phyloP scores from a whole-genome alignment of 345 rosid genomes.

The Raphanus sativus region DNA sequence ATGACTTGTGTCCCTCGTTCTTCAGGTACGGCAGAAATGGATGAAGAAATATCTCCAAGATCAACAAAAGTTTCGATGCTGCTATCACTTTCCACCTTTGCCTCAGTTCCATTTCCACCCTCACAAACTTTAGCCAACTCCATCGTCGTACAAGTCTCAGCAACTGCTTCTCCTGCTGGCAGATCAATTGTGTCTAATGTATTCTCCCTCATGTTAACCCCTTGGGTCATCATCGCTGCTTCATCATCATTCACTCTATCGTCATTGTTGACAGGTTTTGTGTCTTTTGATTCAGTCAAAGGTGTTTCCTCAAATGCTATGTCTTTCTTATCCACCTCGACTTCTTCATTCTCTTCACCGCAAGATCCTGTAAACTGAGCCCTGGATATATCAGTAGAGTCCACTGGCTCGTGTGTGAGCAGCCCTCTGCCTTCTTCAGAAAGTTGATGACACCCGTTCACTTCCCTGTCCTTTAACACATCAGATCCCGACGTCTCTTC shows the following conservation, averaged over 20 bases:
- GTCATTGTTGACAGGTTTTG: constrained; percentile 26
- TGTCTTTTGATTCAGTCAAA: constrained; percentile 5
- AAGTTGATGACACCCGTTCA: constrained; percentile 21
- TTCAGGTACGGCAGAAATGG: constrained; percentile 15
- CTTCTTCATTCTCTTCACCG: neutral
- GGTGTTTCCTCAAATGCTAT: constrained; percentile 6
- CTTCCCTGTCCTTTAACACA: constrained; percentile 23
- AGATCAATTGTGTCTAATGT: constrained; percentile 20
- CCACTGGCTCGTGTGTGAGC: neutral
- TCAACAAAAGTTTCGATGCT: constrained; percentile 4
- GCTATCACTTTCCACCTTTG: constrained; percentile 16
- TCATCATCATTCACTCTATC: constrained; percentile 3
- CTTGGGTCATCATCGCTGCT: constrained; percentile 7
- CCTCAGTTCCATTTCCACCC: constrained; percentile 4
- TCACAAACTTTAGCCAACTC: constrained; percentile 13
- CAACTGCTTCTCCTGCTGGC: constrained; percentile 36
- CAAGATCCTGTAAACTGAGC: constrained; percentile 21
- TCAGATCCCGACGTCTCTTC: constrained; percentile 35
- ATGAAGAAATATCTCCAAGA: constrained; percentile 17
- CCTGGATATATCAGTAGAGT: constrained; percentile 8
- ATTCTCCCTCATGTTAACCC: constrained; percentile 11
- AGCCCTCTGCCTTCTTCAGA: constrained; percentile 21
- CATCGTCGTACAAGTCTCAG: constrained; percentile 41
- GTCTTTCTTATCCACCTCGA: constrained; percentile 15
- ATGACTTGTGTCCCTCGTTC: constrained; percentile 20